phyloP scores from a whole-genome alignment of 495 filamentous ascomycete species.

The Podospora pseudopauciseta region DNA sequence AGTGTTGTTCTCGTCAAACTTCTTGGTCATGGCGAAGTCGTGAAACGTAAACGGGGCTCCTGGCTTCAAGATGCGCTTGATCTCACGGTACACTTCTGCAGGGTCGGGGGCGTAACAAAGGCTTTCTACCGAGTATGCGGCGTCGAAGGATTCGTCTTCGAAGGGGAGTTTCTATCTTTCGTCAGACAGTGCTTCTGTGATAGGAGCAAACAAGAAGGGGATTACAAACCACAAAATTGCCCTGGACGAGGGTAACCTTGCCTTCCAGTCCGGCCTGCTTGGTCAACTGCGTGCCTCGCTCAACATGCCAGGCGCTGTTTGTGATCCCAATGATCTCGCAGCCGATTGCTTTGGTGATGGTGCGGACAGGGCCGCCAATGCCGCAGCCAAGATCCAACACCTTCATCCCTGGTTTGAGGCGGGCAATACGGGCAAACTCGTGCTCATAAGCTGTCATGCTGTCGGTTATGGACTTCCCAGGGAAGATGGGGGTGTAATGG shows the following conservation, averaged over 20 bases:
- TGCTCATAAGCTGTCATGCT: conserved; percentile 22
- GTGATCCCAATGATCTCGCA: conserved; percentile 21
- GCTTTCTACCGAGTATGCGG: conserved; percentile 21
- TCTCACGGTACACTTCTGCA: conserved; percentile 17
- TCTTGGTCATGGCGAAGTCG: conserved; percentile 27
- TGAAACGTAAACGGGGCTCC: conserved; percentile 19
- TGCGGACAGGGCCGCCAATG: conserved; percentile 20
- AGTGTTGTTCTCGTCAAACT: conserved; percentile 13
- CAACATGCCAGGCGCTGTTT: conserved; percentile 23
- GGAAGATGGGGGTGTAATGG: conserved; percentile 22
- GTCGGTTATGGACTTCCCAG: conserved; percentile 19
- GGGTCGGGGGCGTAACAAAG: conserved; percentile 22
- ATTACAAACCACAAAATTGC: conserved; percentile 17
- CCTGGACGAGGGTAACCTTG: conserved; percentile 9
- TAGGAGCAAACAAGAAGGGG: background rate
- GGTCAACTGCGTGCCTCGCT: conserved; percentile 17
- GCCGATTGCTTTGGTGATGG: conserved; percentile 8
- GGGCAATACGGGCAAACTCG: conserved; percentile 17
- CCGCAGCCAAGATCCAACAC: conserved; percentile 23
- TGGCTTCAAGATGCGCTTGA: conserved; percentile 23
- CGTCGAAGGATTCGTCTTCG: conserved; percentile 23
- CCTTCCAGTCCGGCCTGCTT: conserved; percentile 15
- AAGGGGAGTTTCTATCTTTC: conserved; percentile 21
- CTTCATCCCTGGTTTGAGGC: conserved; percentile 17
- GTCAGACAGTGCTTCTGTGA: background rate